Evolutionary conservation across 2,329 filamentous ascomycete species (phyloP).

Genomic region (Periconia sp.): DNA sequence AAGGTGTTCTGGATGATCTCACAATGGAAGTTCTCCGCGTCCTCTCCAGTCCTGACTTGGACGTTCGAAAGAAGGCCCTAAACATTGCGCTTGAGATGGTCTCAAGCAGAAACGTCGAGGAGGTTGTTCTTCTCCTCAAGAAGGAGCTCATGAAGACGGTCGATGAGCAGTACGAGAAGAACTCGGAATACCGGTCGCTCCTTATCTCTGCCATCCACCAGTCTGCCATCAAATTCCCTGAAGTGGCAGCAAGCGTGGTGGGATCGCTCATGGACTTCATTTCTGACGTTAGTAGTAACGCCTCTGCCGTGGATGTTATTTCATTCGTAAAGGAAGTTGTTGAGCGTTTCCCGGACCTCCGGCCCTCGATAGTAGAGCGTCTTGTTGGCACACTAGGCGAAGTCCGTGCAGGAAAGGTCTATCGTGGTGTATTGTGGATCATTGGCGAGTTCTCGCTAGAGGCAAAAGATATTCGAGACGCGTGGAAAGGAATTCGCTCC

Average conservation of each 20-base stretch:
- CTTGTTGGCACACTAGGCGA: slow-evolving; percentile 90
- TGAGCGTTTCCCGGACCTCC: slow-evolving; percentile 92
- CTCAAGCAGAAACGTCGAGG: slow-evolving; percentile 97
- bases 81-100: slow-evolving; percentile 95
- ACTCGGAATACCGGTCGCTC: slow-evolving; percentile 69
- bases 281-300: slow-evolving; percentile 97
- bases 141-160: slow-evolving; percentile 98
- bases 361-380: slow-evolving; percentile 84
- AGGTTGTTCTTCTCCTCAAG: slow-evolving; percentile 93
- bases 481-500: slow-evolving; percentile 93
- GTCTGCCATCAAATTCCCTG: slow-evolving; percentile 98
- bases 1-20: slow-evolving; percentile 89
- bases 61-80: slow-evolving; percentile 91
- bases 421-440: slow-evolving; percentile 95
- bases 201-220: slow-evolving; percentile 97
- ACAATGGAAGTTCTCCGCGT: slow-evolving; percentile 97
- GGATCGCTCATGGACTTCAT: slow-evolving; percentile 99
- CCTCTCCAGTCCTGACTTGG: slow-evolving; percentile 92
- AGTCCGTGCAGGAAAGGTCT: slow-evolving; percentile 95
- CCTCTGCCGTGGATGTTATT: slow-evolving; percentile 95
- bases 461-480: slow-evolving; percentile 90
- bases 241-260: slow-evolving; percentile 95
- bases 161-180: slow-evolving; percentile 97
- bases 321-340: slow-evolving; percentile 99
- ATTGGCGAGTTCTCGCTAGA: slow-evolving; percentile 96